Base-by-base conservation (phyloP, 805 yeast genomes). In the Metschnikowia kunwiensis region DNA sequence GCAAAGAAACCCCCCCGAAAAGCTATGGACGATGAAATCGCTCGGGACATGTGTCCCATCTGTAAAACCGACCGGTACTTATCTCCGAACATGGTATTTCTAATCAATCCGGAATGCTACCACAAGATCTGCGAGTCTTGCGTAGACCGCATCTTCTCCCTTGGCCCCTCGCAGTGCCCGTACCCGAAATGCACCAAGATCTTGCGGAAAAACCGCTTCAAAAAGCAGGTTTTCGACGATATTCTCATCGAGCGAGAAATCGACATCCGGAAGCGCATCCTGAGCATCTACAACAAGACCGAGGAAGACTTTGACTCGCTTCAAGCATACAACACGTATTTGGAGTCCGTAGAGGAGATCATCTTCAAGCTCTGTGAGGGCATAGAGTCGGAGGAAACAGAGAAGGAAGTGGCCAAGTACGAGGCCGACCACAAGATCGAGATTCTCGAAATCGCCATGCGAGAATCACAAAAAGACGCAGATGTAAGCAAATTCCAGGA, bases 91-190 rank as follows among this genome's bases (percentile, higher is more conserved):
- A 84, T 93, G 82, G 79, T 75, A 47, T 91, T 93, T 56, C 75
- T 91, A 37, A 88, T 93, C 46, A 93, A 93, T 53, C 95, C 97
- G 0, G 98, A 93, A 60, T 93, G 99, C 63, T 93, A 93, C 57
- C 99, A 93, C 58, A 91, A 87, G 69, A 91, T 93, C 60, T 93
- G 99, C 65, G 97, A 84, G 50, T 80, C 95, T 1, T 93, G 98
- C 64, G 97, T 91, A 27, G 97, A 93, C 60, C 75, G 98, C 47
- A 89, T 93, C 36, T 93, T 86, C 57, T 78, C 95, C 5, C 66
- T 84, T 33, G 99, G 99, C 3, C 98, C 98, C 0, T 93, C 96
- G 0, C 93, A 89, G 14, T 93, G 99, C 58, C 98, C 98, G 1
- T 91, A 89, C 58, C 84, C 88, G 4, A 80, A 82, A 34, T 93